Conservation (phyloP, 345 rosid genomes). For the Eucalyptus marginata region DNA sequence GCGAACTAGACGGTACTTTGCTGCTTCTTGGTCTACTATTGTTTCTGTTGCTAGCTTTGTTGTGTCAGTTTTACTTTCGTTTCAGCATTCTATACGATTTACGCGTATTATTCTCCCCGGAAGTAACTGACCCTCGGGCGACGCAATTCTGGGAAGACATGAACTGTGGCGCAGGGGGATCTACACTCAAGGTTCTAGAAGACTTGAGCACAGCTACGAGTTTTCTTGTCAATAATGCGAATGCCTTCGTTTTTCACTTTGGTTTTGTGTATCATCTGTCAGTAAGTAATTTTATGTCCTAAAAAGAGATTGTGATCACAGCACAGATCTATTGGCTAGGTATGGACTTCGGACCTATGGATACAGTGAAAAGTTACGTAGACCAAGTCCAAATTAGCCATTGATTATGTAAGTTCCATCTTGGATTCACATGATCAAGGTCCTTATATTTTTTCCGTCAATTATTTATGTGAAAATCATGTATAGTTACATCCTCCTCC, state of each 20-base stretch:
- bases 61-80: not conserved
- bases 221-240: no score
- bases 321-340: no score
- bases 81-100: not conserved
- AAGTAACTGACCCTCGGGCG: not conserved
- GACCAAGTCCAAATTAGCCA: not conserved
- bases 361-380: not conserved
- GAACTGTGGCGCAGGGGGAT: not conserved
- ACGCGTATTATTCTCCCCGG: not conserved
- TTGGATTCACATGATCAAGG: not conserved
- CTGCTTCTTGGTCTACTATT: not conserved
- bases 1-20: not conserved
- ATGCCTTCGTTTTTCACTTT: no score
- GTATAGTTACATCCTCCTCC: not conserved
- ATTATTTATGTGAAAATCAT: no score
- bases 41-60: not conserved
- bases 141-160: not conserved
- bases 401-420: not conserved
- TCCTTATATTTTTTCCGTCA: not conserved
- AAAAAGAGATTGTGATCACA: no score
- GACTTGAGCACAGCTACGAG: no score
- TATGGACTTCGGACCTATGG: no score
- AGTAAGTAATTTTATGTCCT: no score
- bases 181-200: no score
- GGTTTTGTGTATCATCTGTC: no score